phyloP scores from a whole-genome alignment of 2,329 filamentous ascomycete genomes.

The Cladosporium cucumerinum region DNA sequence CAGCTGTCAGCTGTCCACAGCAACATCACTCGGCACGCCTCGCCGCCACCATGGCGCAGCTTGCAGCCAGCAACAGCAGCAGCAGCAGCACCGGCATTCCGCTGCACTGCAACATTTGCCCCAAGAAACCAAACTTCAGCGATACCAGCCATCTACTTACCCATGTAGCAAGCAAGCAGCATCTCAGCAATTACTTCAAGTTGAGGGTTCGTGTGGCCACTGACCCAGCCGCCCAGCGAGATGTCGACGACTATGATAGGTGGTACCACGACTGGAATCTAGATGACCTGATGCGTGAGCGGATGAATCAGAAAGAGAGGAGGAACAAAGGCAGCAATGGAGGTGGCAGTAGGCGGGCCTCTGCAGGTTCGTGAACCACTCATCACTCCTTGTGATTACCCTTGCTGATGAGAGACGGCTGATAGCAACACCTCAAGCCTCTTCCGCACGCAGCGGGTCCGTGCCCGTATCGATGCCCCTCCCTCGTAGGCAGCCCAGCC shows the following conservation, averaged over 20 bases:
- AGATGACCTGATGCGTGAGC: constrained; percentile 69
- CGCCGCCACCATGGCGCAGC: constrained; percentile 30
- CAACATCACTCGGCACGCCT: constrained; percentile 17
- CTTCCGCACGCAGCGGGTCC: constrained; percentile 28
- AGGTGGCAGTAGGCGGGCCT: constrained; percentile 5
- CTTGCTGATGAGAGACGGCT: constrained; percentile 2
- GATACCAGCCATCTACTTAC: constrained; percentile 90
- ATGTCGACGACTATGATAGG: constrained; percentile 66
- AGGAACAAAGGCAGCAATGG: constrained; percentile 34
- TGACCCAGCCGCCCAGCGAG: constrained; percentile 53
- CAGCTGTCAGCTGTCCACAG: constrained; percentile 13
- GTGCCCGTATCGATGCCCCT: constrained; percentile 11
- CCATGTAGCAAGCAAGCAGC: constrained; percentile 88
- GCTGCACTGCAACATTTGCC: constrained; percentile 79
- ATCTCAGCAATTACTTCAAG: constrained; percentile 80
- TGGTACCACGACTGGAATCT: constrained; percentile 76
- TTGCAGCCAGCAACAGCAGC: constrained; percentile 22
- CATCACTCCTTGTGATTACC: neutral
- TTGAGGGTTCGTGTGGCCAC: constrained; percentile 68
- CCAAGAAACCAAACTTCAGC: constrained; percentile 75
- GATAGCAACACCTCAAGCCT: neutral
- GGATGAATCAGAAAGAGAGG: constrained; percentile 72
- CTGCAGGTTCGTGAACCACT: constrained; percentile 3
- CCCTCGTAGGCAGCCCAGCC: constrained; percentile 16
- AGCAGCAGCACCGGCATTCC: constrained; percentile 49